phyloP scores from a whole-genome alignment of 257 asterid species.

The Knoxia roxburghii region DNA sequence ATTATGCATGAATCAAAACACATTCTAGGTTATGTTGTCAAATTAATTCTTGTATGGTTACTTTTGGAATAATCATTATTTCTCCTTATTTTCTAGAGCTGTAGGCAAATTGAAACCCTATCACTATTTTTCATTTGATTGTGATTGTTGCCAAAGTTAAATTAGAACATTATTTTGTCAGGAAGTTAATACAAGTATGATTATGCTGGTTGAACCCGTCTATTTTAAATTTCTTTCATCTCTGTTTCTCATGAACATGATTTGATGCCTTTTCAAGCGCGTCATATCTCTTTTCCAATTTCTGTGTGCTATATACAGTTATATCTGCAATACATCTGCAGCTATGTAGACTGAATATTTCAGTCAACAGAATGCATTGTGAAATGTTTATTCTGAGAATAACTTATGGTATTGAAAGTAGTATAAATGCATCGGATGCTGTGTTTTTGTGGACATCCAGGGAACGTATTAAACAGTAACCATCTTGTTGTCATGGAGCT shows the following conservation, averaged over 20 bases:
- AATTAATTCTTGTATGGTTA: neutral
- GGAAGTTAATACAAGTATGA: neutral
- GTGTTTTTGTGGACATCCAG: constrained; percentile 36
- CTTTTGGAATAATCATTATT: too few species aligned
- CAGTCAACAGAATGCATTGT: neutral
- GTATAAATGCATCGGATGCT: constrained; percentile 1
- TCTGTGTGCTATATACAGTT: neutral
- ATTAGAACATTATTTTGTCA: neutral
- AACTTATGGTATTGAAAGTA: neutral
- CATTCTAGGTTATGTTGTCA: neutral
- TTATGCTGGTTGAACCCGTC: neutral
- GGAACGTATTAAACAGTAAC: constrained; percentile 92
- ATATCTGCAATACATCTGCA: neutral
- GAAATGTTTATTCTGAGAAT: neutral
- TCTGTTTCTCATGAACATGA: neutral
- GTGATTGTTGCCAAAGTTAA: neutral
- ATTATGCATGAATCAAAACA: neutral
- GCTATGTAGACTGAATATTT: neutral
- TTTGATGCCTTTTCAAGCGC: neutral
- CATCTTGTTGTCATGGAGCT: constrained; percentile 96
- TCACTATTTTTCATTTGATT: neutral
- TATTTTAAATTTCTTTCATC: neutral
- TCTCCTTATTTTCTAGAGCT: neutral
- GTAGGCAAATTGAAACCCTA: neutral
- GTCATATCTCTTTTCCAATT: neutral